phyloP scores from a whole-genome alignment of 176 grass and related monocot genomes.

The Phoenix roebelenii region DNA sequence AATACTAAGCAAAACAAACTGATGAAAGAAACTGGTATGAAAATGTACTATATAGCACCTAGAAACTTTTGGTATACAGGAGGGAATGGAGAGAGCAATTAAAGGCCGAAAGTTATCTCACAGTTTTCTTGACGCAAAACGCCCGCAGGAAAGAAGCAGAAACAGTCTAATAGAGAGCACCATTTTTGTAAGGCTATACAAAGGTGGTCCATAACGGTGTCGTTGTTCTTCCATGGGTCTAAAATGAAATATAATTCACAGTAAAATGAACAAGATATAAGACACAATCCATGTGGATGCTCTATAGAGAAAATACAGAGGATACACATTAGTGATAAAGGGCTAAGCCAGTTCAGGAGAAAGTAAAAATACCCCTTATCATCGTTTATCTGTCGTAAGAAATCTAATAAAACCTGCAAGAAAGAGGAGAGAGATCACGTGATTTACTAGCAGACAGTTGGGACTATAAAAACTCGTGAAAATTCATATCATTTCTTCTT shows the following conservation, averaged over 20 bases:
- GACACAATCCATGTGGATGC: background rate
- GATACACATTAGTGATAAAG: no score
- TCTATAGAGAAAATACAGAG: background rate
- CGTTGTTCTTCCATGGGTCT: conserved; percentile 99
- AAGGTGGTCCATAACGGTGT: conserved; percentile 76
- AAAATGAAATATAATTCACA: conserved; percentile 4
- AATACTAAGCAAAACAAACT: conserved; percentile 2
- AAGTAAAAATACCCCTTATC: conserved; percentile 60
- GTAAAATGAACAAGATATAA: background rate
- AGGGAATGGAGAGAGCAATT: conserved; percentile 2
- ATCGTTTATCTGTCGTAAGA: conserved; percentile 93
- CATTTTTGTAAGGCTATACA: conserved; percentile 79
- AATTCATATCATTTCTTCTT: no score
- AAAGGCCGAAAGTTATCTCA: conserved; percentile 27
- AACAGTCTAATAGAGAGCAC: conserved; percentile 61
- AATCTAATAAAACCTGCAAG: conserved; percentile 89
- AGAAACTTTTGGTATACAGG: conserved; percentile 9
- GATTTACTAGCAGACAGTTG: conserved; percentile 9
- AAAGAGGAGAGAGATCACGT: conserved; percentile 13
- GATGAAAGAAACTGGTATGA: conserved; percentile 9
- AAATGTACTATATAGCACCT: background rate
- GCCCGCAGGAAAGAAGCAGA: conserved; percentile 51
- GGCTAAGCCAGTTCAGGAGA: no score
- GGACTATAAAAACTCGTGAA: no score
- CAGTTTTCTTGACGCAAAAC: conserved; percentile 54